Evolutionary conservation across 352 stramenopile genomes (phyloP).

Genomic region (Phytophthora syringae): DNA sequence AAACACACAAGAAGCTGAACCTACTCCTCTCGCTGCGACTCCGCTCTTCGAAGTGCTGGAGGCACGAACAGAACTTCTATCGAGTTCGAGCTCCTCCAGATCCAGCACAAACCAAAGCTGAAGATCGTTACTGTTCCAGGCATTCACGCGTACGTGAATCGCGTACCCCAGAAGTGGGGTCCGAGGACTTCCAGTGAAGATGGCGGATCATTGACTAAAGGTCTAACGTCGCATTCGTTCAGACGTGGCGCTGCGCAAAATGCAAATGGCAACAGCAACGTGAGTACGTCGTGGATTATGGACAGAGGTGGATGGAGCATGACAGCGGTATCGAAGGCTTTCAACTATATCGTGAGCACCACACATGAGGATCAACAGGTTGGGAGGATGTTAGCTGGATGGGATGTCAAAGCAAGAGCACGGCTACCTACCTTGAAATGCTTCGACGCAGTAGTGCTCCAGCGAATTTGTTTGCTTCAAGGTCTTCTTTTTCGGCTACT

Average conservation of each 20-base stretch:
- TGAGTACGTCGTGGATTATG: constrained; percentile 13
- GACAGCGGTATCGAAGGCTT: constrained; percentile 6
- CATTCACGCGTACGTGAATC: constrained; percentile 12
- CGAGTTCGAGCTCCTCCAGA: background rate
- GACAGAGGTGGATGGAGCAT: constrained; percentile 11
- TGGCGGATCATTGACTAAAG: background rate
- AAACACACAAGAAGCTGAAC: background rate
- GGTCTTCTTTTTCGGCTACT: background rate
- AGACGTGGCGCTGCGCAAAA: constrained; percentile 4
- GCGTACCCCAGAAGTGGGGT: background rate
- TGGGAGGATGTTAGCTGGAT: constrained; percentile 3
- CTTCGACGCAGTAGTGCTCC: background rate
- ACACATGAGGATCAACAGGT: constrained; percentile 12
- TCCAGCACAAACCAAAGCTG: background rate
- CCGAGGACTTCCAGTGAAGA: background rate
- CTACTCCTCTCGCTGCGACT: background rate
- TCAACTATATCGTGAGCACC: constrained; percentile 18
- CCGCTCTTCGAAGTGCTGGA: background rate
- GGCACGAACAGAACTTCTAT: background rate
- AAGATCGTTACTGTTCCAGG: background rate
- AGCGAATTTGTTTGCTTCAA: background rate
- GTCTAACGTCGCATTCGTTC: constrained; percentile 15
- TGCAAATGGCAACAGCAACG: constrained; percentile 1
- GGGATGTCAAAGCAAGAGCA: background rate
- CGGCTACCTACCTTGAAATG: background rate